Conservation (phyloP, 106 monocot species). For the Dactylorhiza incarnata region DNA sequence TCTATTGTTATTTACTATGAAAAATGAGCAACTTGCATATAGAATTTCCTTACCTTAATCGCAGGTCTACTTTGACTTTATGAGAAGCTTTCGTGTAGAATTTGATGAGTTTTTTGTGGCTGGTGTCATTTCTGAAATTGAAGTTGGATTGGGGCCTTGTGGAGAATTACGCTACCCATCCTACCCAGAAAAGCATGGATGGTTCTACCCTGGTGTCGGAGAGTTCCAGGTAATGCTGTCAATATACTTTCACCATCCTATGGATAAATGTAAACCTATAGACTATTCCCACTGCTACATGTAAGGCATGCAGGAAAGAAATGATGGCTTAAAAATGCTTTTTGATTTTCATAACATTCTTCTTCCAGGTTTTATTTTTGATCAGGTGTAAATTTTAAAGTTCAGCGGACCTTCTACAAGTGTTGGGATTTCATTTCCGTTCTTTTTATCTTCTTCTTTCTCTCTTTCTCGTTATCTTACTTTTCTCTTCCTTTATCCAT, state of each 20-base stretch:
- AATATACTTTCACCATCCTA: neutral
- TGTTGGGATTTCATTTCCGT: no score
- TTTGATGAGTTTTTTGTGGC: conserved; percentile 82
- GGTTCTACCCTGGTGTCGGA: conserved; percentile 92
- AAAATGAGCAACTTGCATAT: neutral
- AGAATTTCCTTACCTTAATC: conserved; percentile 1
- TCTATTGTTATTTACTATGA: neutral
- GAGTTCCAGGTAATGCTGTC: conserved; percentile 68
- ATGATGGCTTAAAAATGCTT: no score
- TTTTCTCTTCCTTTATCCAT: no score
- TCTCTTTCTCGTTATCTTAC: no score
- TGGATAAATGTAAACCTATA: no score
- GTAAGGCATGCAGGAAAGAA: no score
- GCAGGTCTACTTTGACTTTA: conserved; percentile 93
- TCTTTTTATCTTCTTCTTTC: no score
- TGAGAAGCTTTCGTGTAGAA: conserved; percentile 91
- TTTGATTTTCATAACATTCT: no score
- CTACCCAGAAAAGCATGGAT: conserved; percentile 85
- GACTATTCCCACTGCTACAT: no score
- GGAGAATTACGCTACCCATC: conserved; percentile 89
- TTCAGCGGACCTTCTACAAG: no score
- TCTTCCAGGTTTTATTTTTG: no score
- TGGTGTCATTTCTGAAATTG: conserved; percentile 79
- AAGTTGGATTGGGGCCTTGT: conserved; percentile 88
- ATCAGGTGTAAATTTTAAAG: no score